Percentiles rank a stretch among this genome's conserved stretches.
Conservation (phyloP, 192 early-diverging fungal genomes). For the Chytriomyces hyalinus region DNA sequence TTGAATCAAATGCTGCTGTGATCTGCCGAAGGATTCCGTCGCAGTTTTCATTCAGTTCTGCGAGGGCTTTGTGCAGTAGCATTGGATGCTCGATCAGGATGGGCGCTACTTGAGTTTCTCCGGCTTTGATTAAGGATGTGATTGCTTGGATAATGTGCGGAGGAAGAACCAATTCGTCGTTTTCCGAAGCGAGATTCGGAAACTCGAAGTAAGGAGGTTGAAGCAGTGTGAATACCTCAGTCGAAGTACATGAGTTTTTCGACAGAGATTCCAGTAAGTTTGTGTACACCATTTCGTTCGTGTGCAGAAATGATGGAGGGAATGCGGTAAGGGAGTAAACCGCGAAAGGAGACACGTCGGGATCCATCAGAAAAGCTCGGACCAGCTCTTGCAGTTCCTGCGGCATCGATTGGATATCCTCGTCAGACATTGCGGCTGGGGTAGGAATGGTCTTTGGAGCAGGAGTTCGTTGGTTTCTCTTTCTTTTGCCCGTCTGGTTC, state of each 20-base stretch:
- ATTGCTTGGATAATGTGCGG: conserved; percentile 4
- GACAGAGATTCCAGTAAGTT: background rate
- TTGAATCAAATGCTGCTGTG: background rate
- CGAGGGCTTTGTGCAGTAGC: background rate
- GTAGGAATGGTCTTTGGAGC: no score
- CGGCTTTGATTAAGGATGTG: conserved; percentile 12
- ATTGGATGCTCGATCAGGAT: background rate
- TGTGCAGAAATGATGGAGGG: background rate
- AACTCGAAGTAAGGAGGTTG: conserved; percentile 19
- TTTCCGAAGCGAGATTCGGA: background rate
- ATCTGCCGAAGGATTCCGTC: background rate
- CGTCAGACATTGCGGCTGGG: background rate
- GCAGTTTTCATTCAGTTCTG: background rate
- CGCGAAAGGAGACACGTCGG: conserved; percentile 5
- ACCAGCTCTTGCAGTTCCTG: background rate
- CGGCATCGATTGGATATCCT: background rate
- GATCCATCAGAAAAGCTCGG: background rate
- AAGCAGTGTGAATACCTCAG: conserved; percentile 19
- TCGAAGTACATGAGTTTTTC: background rate
- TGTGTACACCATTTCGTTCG: background rate
- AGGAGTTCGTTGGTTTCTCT: background rate
- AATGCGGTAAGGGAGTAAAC: conserved; percentile 7
- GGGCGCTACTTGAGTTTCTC: background rate
- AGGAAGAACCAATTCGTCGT: background rate
- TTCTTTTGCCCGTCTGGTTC: background rate